Conservation (phyloP, 2,329 filamentous ascomycete species). For the Juglanconis juglandina region DNA sequence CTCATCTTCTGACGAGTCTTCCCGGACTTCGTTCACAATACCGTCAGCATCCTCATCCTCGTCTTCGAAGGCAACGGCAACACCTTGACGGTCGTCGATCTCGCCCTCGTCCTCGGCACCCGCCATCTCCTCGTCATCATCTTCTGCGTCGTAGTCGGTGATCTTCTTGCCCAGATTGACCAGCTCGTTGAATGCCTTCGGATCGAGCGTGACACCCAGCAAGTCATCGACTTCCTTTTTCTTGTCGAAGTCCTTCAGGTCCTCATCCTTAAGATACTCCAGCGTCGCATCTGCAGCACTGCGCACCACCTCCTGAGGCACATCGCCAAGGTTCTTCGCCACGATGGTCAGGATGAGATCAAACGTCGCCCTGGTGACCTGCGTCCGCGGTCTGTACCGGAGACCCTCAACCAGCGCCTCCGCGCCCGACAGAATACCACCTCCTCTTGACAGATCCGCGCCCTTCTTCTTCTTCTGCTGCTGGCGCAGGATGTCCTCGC, state of each 20-base stretch:
- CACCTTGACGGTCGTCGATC: conserved; percentile 90
- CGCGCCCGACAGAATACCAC: conserved; percentile 76
- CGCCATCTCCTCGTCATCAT: conserved; percentile 86
- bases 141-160: conserved; percentile 94
- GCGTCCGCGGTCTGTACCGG: conserved; percentile 85
- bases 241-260: conserved; percentile 95
- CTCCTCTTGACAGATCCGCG: conserved; percentile 65
- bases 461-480: conserved; percentile 92
- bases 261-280: conserved; percentile 91
- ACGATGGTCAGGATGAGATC: conserved; percentile 92
- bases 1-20: conserved; percentile 77
- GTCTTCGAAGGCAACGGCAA: conserved; percentile 94
- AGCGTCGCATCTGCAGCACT: conserved; percentile 91
- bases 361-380: conserved; percentile 87
- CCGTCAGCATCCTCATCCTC: conserved; percentile 79
- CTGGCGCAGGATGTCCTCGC: conserved; percentile 75
- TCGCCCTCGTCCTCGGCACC: conserved; percentile 68
- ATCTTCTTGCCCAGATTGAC: conserved; percentile 98
- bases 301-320: conserved; percentile 83
- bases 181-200: conserved; percentile 94
- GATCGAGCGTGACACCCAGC: conserved; percentile 73
- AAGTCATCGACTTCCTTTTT: conserved; percentile 97
- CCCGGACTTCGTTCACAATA: conserved; percentile 80
- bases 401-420: conserved; percentile 89
- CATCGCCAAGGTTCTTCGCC: conserved; percentile 83